Evolutionary conservation across 768 basidiomycete species (phyloP).

Genomic region (Chalciporus chontae): DNA sequence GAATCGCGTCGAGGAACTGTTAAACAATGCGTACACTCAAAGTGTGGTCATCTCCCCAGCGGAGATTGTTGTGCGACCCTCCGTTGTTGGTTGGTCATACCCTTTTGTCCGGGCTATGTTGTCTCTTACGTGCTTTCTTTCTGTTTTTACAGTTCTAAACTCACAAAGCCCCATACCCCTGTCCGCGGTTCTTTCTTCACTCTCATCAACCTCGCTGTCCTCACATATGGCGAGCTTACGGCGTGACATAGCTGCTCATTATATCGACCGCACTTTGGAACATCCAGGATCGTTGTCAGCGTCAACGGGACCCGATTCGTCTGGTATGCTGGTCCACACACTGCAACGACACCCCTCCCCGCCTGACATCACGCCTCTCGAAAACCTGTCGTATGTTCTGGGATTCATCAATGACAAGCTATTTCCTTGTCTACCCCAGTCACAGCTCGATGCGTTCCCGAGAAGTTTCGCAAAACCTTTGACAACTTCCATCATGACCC

Average conservation of each 20-base stretch:
- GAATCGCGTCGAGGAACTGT: constrained; percentile 66
- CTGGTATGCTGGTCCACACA: constrained; percentile 37
- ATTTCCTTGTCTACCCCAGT: constrained; percentile 50
- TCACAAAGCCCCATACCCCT: constrained; percentile 51
- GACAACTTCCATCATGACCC: constrained; percentile 56
- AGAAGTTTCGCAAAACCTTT: constrained; percentile 59
- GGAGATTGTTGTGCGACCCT: constrained; percentile 47
- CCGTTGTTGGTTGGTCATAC: constrained; percentile 47
- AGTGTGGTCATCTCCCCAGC: constrained; percentile 50
- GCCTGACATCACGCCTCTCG: constrained; percentile 40
- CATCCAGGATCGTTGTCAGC: constrained; percentile 46
- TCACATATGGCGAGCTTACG: constrained; percentile 58
- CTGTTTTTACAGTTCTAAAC: constrained; percentile 47
- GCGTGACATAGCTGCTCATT: constrained; percentile 58
- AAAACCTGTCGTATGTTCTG: constrained; percentile 53
- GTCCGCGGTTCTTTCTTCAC: constrained; percentile 52
- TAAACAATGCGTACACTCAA: constrained; percentile 63
- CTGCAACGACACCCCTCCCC: constrained; percentile 48
- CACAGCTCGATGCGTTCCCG: constrained; percentile 46
- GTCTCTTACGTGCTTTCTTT: constrained; percentile 2
- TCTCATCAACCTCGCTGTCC: constrained; percentile 52
- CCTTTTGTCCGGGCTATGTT: constrained; percentile 13
- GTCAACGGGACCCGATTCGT: constrained; percentile 32
- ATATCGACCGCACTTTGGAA: constrained; percentile 55
- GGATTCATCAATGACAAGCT: constrained; percentile 61